A percentile compares a stretch with the other conserved stretches of the same genome.
phyloP scores from a whole-genome alignment of 2,329 filamentous ascomycete genomes.

The Magnaporthales sp. region DNA sequence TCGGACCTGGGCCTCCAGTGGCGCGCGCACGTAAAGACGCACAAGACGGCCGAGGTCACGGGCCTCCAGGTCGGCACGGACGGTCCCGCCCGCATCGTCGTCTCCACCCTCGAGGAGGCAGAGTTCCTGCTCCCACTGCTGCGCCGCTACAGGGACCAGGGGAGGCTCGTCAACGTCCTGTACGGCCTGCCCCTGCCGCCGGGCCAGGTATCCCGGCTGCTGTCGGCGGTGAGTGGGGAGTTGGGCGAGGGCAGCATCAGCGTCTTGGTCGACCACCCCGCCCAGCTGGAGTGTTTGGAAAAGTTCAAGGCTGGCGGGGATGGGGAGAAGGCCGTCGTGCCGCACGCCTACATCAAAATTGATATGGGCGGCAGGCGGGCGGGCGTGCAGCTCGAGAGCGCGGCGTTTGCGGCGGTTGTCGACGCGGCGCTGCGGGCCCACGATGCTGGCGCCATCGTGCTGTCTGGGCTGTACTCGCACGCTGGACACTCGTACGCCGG shows the following conservation, averaged over 20 bases:
- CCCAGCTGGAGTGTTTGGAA: constrained; percentile 35
- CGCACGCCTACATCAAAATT: constrained; percentile 62
- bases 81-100: constrained; percentile 51
- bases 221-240: constrained; percentile 44
- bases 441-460: constrained; percentile 22
- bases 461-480: constrained; percentile 66
- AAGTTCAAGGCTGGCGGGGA: background rate
- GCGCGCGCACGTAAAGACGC: constrained; percentile 74
- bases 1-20: constrained; percentile 33
- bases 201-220: constrained; percentile 51
- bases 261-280: constrained; percentile 61
- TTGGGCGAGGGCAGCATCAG: constrained; percentile 48
- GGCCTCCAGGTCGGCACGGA: constrained; percentile 59
- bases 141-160: constrained; percentile 37
- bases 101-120: constrained; percentile 67
- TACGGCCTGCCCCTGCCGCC: constrained; percentile 64
- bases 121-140: constrained; percentile 57
- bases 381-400: constrained; percentile 47
- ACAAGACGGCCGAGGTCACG: constrained; percentile 67
- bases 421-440: constrained; percentile 32
- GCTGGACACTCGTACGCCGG: constrained; percentile 62
- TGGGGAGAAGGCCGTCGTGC: constrained; percentile 19
- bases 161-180: constrained; percentile 32
- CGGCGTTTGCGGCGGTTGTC: constrained; percentile 37
- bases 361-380: constrained; percentile 67